These are phyloP conservation scores for Cadophora sp. DNA, from an alignment of 2,329 filamentous ascomycete genomes.

Conservation along the genomic window DNA sequence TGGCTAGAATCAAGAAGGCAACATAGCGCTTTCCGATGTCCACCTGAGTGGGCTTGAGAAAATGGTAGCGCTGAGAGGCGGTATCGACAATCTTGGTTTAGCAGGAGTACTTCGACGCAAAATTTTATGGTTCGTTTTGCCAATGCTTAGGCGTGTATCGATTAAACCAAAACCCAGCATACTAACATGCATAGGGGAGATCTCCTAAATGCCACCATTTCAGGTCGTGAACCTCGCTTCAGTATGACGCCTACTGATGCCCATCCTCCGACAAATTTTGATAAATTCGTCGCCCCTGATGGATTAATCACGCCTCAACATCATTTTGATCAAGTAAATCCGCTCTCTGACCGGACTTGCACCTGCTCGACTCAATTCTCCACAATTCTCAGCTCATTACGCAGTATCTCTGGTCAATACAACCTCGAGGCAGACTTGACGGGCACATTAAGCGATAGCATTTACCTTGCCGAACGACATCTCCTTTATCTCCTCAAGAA, in stretches of 20 bases:
- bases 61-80: constrained; percentile 5
- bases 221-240: constrained; percentile 5
- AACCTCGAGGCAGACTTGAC: constrained; percentile 6
- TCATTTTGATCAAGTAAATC: not conserved
- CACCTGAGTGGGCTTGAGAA: constrained; percentile 6
- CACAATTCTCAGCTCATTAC: not conserved
- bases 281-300: not conserved
- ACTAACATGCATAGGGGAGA: not conserved
- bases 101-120: constrained; percentile 2
- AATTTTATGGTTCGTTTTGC: not conserved
- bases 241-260: not conserved
- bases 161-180: no score
- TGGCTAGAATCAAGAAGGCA: constrained; percentile 3
- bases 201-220: constrained; percentile 1
- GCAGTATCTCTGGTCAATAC: not conserved
- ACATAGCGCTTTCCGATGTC: not conserved
- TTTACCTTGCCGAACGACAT: constrained; percentile 19
- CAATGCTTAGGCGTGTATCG: no score
- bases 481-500: constrained; percentile 10
- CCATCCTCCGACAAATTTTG: not conserved
- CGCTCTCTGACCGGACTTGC: not conserved
- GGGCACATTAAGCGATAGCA: constrained; percentile 1
- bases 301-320: not conserved
- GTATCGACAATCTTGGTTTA: constrained; percentile 1
- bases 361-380: constrained; percentile 10